phyloP scores from a whole-genome alignment of 139 green algal species.

The Pedinophyceae sp. region DNA sequence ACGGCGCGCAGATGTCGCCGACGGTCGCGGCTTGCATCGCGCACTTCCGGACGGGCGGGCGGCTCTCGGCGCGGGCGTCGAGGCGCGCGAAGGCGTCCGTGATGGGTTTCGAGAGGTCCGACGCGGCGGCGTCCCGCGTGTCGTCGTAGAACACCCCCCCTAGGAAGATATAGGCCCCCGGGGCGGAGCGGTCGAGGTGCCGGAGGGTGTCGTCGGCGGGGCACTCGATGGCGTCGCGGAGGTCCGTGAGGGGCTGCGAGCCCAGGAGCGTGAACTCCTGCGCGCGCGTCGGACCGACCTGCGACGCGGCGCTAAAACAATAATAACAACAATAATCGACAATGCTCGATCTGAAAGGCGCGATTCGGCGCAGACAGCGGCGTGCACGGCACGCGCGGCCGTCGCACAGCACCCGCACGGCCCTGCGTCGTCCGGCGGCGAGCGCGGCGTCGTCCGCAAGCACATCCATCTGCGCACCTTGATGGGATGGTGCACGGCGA shows the following conservation, averaged over 20 bases:
- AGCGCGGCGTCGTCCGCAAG: constrained; percentile 4
- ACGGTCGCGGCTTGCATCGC: no score
- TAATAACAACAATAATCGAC: not conserved
- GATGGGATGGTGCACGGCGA: constrained; percentile 2
- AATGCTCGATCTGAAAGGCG: constrained; percentile 4
- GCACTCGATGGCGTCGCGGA: constrained; percentile 10
- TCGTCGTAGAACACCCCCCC: no score
- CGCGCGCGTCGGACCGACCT: not conserved
- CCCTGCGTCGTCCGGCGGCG: constrained; percentile 1
- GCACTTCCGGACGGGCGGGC: no score
- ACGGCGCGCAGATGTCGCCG: not conserved
- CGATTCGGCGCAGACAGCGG: constrained; percentile 6
- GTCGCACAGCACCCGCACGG: not conserved
- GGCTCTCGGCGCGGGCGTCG: no score
- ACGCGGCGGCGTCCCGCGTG: no score
- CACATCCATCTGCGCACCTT: not conserved
- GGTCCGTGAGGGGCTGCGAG: constrained; percentile 10
- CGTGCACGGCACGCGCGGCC: constrained; percentile 6
- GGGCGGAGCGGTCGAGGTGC: no score
- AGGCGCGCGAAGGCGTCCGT: no score
- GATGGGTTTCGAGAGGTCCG: no score
- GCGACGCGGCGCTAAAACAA: not conserved
- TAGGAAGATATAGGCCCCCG: no score
- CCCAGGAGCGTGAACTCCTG: constrained; percentile 11
- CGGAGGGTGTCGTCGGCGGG: not conserved